Base-by-base conservation (phyloP, 192 early-diverging fungal species). In the Coemansia interrupta region DNA sequence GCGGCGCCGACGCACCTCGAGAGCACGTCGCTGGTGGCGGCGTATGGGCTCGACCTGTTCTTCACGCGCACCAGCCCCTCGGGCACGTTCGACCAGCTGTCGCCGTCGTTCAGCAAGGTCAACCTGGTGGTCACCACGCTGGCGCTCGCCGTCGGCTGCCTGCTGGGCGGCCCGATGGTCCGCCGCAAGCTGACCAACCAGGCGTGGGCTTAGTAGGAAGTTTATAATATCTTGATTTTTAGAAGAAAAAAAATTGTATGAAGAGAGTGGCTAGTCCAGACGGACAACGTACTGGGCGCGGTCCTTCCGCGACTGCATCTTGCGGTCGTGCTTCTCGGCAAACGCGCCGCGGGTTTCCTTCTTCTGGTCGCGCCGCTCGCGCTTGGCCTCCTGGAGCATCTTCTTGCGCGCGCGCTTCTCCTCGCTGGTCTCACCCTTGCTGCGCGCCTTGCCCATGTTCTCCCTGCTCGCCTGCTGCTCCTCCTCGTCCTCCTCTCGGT, bases 401-500 rank as follows among this genome's bases (percentile, higher is more conserved):
- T 82, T 83, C 72, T 99, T 99, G 49, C 97, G 85, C 44, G 76
- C 79, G 70, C 89, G 90, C 85, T 96, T 96, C 60, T 99, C 94
- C 54, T 95, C 97, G 60, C 83, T 85, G 1, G 88, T 85, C 80
- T 99, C 97, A n/a, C 66, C 65, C 63, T 89, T 89, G 45, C 82
- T 60, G 54, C 97, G 80, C n/a, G 88, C 82, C 15, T 43, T 62
- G 17, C 93, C 93, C 42, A 83, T 69, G 80, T 94, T 92, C 40
- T 63, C 60, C 42, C 52, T 55, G 12, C 44, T 63, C 2, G 67
- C 38, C 2, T 68, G 54, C 17, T 39, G n/a, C 1, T 40, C 45
- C 17, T 64, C 32, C 26, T 50, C 49, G 3, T 57, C 57, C 9
- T 67, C 77, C 15, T 60, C 67, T 24, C 56, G 50, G 7, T 42